A percentile compares a stretch with the other conserved stretches of the same genome.
These are phyloP conservation scores for Neonectria magnoliae DNA, from an alignment of 2,329 filamentous ascomycete genomes.

Conservation along the genomic window DNA sequence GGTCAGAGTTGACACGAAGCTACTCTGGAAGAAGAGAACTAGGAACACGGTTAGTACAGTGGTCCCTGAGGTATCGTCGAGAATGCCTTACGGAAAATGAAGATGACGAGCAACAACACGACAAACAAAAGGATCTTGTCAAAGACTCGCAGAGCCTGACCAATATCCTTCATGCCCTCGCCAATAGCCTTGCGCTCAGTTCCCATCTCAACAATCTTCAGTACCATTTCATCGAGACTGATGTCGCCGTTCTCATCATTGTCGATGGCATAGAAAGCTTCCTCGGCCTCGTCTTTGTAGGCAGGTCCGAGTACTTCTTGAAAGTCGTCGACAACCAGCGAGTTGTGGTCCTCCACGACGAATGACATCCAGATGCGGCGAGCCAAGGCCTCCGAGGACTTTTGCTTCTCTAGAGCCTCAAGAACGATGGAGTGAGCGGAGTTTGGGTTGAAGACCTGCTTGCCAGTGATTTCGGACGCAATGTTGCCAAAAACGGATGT, in stretches of 20 bases:
- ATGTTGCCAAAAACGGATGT: constrained; percentile 93
- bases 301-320: constrained; percentile 84
- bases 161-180: constrained; percentile 96
- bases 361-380: constrained; percentile 98
- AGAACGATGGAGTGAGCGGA: constrained; percentile 90
- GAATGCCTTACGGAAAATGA: constrained; percentile 76
- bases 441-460: constrained; percentile 93
- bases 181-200: constrained; percentile 88
- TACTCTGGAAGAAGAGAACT: constrained; percentile 89
- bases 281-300: constrained; percentile 81
- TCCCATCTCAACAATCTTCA: constrained; percentile 85
- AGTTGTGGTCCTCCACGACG: constrained; percentile 87
- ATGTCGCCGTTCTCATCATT: constrained; percentile 93
- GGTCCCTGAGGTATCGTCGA: constrained; percentile 4
- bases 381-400: constrained; percentile 90
- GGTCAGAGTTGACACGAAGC: constrained; percentile 84
- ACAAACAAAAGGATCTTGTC: constrained; percentile 87
- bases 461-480: constrained; percentile 93
- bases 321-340: constrained; percentile 83
- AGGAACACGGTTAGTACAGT: constrained; percentile 18
- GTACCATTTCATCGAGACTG: constrained; percentile 92
- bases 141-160: constrained; percentile 90
- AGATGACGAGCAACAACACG: constrained; percentile 81
- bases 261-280: constrained; percentile 84
- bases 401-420: constrained; percentile 85